Base-by-base conservation (phyloP, 2,329 filamentous ascomycete species). In the Epicoccum sorghinum region DNA sequence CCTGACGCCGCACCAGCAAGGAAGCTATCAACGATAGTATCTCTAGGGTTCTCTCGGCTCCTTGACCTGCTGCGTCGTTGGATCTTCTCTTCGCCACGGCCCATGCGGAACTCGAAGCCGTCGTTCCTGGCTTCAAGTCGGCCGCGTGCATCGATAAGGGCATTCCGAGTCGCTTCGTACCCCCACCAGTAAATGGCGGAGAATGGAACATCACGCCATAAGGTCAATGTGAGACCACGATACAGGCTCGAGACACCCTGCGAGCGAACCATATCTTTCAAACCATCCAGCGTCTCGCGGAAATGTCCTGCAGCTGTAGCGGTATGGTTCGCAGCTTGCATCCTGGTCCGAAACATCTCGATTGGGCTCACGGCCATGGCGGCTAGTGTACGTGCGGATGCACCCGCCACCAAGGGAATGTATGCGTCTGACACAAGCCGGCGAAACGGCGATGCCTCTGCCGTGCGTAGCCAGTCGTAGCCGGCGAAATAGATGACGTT, bases 401-500 rank as follows among this genome's bases (percentile, higher is more conserved):
- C 85, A 1, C 95, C 95, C 3, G 91, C 91, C 0, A 90, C 80
- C 1, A 99, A 81, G 0, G 95, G 92, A 5, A 90, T 86, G 64
- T 90, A 91, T 7, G 85, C 82, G 61, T 93, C 90, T 12, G 70
- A 56, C 10, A 73, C 52, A 1, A 64, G 69, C 37, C 79, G 80
- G 32, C 82, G 83, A 58, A 98, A 83, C 0, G 92, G 93, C 63
- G 90, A 96, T 37, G 78, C 78, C 1, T 80, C 79, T 66, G 90
- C 89, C 60, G 83, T 89, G 32, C 95, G 87, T 54, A 99, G 75
- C 89, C 92, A 97, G 70, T 99, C 95, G 75, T 99, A 99, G 35
- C 95, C 95, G 10, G 95, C 96, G 69, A 98, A 97, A 77, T 99
- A 99, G 62, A 99, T 98, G 63, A 99, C 95, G 72, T 99, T 99